Conservation (phyloP, 768 basidiomycete genomes). For the Termitomyces bulborhizus region DNA sequence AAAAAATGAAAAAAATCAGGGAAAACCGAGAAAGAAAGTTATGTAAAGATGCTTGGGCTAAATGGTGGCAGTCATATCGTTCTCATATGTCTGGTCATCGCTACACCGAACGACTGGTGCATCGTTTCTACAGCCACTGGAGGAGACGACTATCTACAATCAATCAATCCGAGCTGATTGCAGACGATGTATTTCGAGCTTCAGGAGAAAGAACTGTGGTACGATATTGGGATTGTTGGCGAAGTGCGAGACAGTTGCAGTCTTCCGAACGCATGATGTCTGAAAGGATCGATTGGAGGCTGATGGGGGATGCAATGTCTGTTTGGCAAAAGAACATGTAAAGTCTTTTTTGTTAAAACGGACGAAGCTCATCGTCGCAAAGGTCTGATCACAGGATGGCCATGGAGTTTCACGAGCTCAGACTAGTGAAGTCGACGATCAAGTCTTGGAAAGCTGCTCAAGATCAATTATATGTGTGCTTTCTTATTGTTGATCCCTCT, state of each 20-base stretch:
- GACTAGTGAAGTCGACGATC: conserved; percentile 40
- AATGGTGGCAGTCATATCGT: conserved; percentile 60
- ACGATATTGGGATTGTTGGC: conserved; percentile 57
- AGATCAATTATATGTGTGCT: conserved; percentile 44
- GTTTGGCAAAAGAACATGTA: conserved; percentile 38
- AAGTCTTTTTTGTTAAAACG: conserved; percentile 1
- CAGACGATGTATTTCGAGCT: conserved; percentile 39
- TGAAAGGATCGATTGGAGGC: conserved; percentile 39
- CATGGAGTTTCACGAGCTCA: conserved; percentile 31
- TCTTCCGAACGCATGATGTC: conserved; percentile 38
- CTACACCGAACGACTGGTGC: conserved; percentile 37
- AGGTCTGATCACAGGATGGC: conserved; percentile 43
- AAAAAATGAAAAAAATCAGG: conserved; percentile 58
- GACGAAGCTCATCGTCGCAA: neutral
- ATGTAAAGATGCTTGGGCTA: conserved; percentile 52
- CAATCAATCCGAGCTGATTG: conserved; percentile 39
- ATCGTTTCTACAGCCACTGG: conserved; percentile 49
- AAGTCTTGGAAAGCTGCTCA: conserved; percentile 50
- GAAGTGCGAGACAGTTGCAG: conserved; percentile 33
- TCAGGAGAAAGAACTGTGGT: conserved; percentile 30
- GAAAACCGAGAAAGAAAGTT: conserved; percentile 49
- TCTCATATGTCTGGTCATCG: conserved; percentile 45
- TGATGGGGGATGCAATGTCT: conserved; percentile 41
- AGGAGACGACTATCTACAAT: conserved; percentile 33
- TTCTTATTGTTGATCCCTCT: neutral